Evolutionary conservation across 257 asterid genomes (phyloP).

Genomic region (Pogostemon cablin): DNA sequence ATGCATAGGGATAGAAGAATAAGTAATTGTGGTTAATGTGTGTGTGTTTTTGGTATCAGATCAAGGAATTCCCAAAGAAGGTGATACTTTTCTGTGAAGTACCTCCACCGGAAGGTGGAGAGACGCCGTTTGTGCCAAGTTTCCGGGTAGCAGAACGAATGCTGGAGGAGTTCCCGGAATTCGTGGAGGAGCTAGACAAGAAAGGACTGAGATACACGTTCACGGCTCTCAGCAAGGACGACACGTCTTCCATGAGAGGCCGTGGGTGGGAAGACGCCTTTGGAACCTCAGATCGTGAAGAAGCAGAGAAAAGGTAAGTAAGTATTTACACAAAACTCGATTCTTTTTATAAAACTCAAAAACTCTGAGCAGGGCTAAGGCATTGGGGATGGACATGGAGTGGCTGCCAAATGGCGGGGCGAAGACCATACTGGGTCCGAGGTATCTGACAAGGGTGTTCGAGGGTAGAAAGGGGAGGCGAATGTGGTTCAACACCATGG

Average conservation of each 20-base stretch:
- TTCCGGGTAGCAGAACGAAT: slow-evolving; percentile 67
- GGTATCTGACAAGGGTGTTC: slow-evolving; percentile 64
- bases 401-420: slow-evolving; percentile 75
- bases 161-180: slow-evolving; percentile 76
- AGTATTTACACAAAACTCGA: too few relatives aligned
- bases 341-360: too few relatives aligned
- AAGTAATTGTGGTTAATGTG: background rate
- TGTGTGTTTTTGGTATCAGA: slow-evolving; percentile 34
- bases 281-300: slow-evolving; percentile 65
- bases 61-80: slow-evolving; percentile 72
- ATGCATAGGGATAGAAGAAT: too few relatives aligned
- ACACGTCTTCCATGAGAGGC: slow-evolving; percentile 73
- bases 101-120: slow-evolving; percentile 86
- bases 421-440: slow-evolving; percentile 63
- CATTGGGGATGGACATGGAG: slow-evolving; percentile 76
- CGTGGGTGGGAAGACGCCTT: slow-evolving; percentile 93
- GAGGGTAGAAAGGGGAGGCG: slow-evolving; percentile 74
- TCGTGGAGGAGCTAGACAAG: slow-evolving; percentile 68
- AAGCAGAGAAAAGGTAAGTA: slow-evolving; percentile 72
- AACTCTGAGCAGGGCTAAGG: slow-evolving; percentile 51
- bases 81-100: slow-evolving; percentile 74
- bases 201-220: slow-evolving; percentile 74
- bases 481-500: slow-evolving; percentile 89
- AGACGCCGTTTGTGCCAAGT: slow-evolving; percentile 86
- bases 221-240: slow-evolving; percentile 63